These are phyloP conservation scores for Pleurotus sapidus DNA, from an alignment of 768 basidiomycete genomes.

Conservation along the genomic window DNA sequence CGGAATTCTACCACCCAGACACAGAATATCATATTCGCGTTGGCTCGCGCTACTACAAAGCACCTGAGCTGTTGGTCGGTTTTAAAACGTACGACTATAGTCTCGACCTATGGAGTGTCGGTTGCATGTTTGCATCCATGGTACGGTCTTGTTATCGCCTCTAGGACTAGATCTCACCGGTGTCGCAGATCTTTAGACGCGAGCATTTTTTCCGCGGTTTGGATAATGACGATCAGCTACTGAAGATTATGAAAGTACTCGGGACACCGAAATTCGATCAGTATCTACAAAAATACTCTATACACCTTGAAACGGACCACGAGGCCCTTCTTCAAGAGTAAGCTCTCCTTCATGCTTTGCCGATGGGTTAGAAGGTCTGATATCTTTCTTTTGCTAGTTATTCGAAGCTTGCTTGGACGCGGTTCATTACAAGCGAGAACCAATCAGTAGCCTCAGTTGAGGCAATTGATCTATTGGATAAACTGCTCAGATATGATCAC, in stretches of 20 bases:
- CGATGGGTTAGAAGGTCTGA: background rate
- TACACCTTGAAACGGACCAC: conserved; percentile 62
- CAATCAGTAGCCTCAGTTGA: conserved; percentile 58
- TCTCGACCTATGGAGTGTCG: conserved; percentile 71
- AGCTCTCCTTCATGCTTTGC: conserved; percentile 12
- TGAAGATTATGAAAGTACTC: conserved; percentile 65
- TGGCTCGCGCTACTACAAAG: conserved; percentile 71
- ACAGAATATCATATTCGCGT: conserved; percentile 73
- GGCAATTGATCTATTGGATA: conserved; percentile 65
- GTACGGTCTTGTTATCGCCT: conserved; percentile 30
- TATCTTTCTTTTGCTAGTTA: conserved; percentile 33
- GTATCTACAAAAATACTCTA: conserved; percentile 59
- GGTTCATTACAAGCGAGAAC: conserved; percentile 58
- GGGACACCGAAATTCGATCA: conserved; percentile 65
- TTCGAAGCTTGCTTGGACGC: conserved; percentile 61
- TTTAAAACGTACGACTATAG: conserved; percentile 73
- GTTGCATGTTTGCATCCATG: conserved; percentile 76
- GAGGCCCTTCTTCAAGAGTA: conserved; percentile 53
- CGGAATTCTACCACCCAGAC: conserved; percentile 72
- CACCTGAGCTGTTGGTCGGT: conserved; percentile 68
- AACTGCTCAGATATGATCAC: conserved; percentile 67
- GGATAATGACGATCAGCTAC: conserved; percentile 72
- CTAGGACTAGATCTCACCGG: background rate
- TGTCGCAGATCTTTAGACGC: conserved; percentile 59
- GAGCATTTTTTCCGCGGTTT: conserved; percentile 76